These are phyloP conservation scores for Cryptococcus depauperatus DNA, from an alignment of 1,284 basidiomycete genomes.

Conservation along the genomic window DNA sequence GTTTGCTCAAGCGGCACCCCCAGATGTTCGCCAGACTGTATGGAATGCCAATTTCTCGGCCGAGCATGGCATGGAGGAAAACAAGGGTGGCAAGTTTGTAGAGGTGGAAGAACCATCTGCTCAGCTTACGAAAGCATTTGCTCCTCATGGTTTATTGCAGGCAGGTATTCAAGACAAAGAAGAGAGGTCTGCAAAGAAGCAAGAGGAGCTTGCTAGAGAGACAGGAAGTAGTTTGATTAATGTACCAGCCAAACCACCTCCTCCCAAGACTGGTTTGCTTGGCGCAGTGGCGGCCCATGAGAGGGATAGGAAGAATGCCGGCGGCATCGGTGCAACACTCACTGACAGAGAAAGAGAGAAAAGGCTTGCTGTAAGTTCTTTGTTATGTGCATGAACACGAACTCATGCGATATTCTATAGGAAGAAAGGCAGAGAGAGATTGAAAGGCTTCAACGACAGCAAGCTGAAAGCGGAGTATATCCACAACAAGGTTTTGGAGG, in stretches of 20 bases:
- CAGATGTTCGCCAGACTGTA: constrained; percentile 47
- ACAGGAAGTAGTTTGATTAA: constrained; percentile 83
- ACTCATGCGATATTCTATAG: constrained; percentile 19
- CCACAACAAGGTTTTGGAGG: constrained; percentile 7
- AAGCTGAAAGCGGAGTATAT: constrained; percentile 53
- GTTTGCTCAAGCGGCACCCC: constrained; percentile 32
- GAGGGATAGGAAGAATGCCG: constrained; percentile 84
- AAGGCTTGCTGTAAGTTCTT: constrained; percentile 54
- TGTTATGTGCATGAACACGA: background rate
- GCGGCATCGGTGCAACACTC: constrained; percentile 85
- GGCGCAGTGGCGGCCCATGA: constrained; percentile 95
- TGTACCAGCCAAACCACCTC: constrained; percentile 86
- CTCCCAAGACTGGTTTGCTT: constrained; percentile 88
- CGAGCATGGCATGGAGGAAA: constrained; percentile 49
- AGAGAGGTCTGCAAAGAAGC: constrained; percentile 86
- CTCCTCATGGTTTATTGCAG: constrained; percentile 86
- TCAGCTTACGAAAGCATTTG: constrained; percentile 83
- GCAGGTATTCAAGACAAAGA: constrained; percentile 92
- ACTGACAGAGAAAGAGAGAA: constrained; percentile 93
- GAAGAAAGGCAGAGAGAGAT: constrained; percentile 87
- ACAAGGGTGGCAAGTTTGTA: constrained; percentile 54
- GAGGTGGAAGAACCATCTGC: constrained; percentile 66
- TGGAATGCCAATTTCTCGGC: constrained; percentile 78
- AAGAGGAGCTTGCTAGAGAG: constrained; percentile 86
- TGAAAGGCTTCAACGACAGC: constrained; percentile 79